phyloP scores from a whole-genome alignment of 345 rosid genomes.

The Abelmoschus esculentus region DNA sequence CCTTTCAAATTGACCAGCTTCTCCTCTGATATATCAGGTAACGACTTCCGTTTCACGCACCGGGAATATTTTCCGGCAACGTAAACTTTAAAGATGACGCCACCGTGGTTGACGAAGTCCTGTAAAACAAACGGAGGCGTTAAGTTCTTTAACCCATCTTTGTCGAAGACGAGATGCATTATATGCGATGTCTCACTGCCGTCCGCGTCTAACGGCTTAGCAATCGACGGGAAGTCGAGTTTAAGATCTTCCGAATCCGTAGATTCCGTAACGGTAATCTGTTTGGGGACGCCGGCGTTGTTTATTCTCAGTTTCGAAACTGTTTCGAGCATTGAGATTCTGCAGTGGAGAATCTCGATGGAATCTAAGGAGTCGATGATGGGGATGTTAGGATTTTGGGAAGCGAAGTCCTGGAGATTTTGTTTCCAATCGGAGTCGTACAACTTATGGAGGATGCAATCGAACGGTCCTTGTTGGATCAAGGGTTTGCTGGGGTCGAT shows the following conservation, averaged over 20 bases:
- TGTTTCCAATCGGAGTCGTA: conserved; percentile 41
- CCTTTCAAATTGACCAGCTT: conserved; percentile 32
- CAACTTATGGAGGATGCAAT: conserved; percentile 55
- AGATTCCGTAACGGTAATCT: conserved; percentile 15
- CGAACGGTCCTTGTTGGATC: conserved; percentile 47
- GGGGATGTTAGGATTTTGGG: conserved; percentile 34
- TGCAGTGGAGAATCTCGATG: conserved; percentile 34
- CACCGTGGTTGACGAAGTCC: conserved; percentile 67
- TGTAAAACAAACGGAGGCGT: conserved; percentile 46
- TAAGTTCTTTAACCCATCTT: conserved; percentile 34
- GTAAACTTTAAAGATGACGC: conserved; percentile 54
- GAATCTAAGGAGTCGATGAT: conserved; percentile 40
- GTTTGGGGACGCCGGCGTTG: conserved; percentile 22
- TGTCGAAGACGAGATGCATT: conserved; percentile 44
- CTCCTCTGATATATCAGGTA: conserved; percentile 47
- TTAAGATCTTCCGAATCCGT: conserved; percentile 21
- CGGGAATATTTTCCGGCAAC: conserved; percentile 40
- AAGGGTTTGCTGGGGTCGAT: conserved; percentile 38
- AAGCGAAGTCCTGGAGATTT: conserved; percentile 29
- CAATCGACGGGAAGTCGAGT: conserved; percentile 41
- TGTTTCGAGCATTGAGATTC: conserved; percentile 55
- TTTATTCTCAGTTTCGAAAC: conserved; percentile 15
- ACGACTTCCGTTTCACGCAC: conserved; percentile 47
- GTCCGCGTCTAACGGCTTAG: conserved; percentile 46
- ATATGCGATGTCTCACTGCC: conserved; percentile 47